A percentile compares a stretch with the other conserved stretches of the same genome.
These are phyloP conservation scores for Teratosphaeria zuluensis DNA, from an alignment of 2,329 filamentous ascomycete species.

Conservation along the genomic window DNA sequence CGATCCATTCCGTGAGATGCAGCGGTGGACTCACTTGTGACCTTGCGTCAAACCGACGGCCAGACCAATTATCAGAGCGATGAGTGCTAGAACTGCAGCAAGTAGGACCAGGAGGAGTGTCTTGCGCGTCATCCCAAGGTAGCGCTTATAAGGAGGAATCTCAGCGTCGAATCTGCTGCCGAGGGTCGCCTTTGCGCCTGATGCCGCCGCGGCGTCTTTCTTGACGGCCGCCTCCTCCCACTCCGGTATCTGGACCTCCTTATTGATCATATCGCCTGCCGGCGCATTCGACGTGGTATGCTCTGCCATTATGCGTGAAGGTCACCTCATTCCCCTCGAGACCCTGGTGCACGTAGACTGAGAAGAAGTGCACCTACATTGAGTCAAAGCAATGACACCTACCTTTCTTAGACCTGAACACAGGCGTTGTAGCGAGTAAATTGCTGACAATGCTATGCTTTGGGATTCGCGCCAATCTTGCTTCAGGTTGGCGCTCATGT, in stretches of 20 bases:
- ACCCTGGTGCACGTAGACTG: background rate
- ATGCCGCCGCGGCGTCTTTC: background rate
- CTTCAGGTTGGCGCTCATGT: background rate
- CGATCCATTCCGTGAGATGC: background rate
- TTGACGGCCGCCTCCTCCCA: conserved; percentile 15
- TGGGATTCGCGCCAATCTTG: background rate
- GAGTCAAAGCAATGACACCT: background rate
- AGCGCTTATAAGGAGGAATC: conserved; percentile 29
- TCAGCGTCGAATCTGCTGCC: conserved; percentile 1
- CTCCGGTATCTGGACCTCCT: conserved; percentile 15
- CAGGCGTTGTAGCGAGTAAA: background rate
- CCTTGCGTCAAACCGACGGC: conserved; percentile 27
- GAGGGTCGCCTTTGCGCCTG: background rate
- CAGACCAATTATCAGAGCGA: conserved; percentile 34
- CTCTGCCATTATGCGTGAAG: background rate
- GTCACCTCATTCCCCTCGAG: background rate
- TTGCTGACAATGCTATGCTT: background rate
- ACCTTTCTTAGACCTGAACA: background rate
- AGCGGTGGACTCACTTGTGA: conserved; percentile 5
- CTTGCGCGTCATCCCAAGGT: conserved; percentile 30
- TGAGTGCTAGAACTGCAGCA: conserved; percentile 23
- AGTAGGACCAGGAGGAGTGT: conserved; percentile 28
- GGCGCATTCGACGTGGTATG: background rate
- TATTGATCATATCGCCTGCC: background rate
- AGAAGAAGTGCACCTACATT: background rate